Evolutionary conservation across 129 eudicot genomes (phyloP), one percentile per base, ranked within the genome.

Genomic region (Lonicera japonica): DNA sequence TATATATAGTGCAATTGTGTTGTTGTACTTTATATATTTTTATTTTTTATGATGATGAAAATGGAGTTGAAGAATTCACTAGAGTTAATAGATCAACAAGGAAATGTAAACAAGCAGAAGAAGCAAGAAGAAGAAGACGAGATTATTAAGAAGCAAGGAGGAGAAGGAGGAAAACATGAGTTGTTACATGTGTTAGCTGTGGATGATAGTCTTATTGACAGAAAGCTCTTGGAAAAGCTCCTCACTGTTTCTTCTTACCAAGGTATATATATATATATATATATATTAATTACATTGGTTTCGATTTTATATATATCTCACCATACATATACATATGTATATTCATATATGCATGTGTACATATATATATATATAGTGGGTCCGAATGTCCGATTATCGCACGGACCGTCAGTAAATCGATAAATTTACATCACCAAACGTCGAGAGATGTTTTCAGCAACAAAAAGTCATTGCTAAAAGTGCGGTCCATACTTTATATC

Each of bases 221-320:
- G 82, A 53, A 77, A 71, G 53, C 77, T 77, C 50, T 50, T 77
- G 56, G 82, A 77, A 59, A 77, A 61, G 66, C 82, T 77, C 43
- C 82, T 77, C 66, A 65, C 82, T 5, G 38, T 71, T 54, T 77
- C 82, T 61, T 77, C 82, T 8, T 77, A 71, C 55, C 77, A 77
- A 65, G 82, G 82, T 73, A 15, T 17, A 14, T 15, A 47, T 14
- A 1, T 11, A 16, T 17, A 25, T n/a, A n/a, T n/a, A n/a, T n/a
- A n/a, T n/a, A n/a, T n/a, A n/a, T n/a, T n/a, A n/a, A n/a, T n/a
- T n/a, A n/a, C n/a, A n/a, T n/a, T n/a, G n/a, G n/a, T n/a, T n/a
- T n/a, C n/a, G n/a, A 8, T 10, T 29, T 38, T 4, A 5, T 38
- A 10, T 38, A 10, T 8, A 2, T 43, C 50, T 11, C 13, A 2